Evolutionary conservation across 805 yeast genomes (phyloP), one percentile per base, ranked within the genome.

Genomic region (Wickerhamomyces chaumierensis): DNA sequence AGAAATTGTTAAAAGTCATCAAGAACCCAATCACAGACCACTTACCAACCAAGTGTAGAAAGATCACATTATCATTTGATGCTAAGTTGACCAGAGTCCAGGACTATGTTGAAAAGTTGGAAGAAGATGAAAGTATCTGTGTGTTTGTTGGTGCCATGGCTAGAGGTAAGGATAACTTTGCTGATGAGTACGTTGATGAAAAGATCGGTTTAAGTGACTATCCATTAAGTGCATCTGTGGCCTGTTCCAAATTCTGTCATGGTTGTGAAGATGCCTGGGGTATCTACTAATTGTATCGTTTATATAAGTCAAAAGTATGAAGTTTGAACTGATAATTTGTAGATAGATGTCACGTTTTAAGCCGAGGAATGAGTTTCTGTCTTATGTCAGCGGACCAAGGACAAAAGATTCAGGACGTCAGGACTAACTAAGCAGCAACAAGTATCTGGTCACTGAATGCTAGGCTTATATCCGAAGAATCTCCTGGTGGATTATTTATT

Each of bases 61-160:
- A 88, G 56, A 71, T 92, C 48, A 92, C 98, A 2, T 71, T 92
- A 45, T 83, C 95, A 5, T 86, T 85, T 49, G 97, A 92, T 57
- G 94, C 97, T 14, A 80, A 82, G 45, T 85, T 90, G 37, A 74
- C 75, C 48, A 73, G 87, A 49, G 95, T 86, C 4, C 94, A 86
- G 61, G 95, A 88, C 55, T 88, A 85, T 57, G 88, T 88, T 31
- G 61, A 59, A 15, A 80, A 80, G 42, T 66, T 92, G 50, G 95
- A 78, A 50, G 78, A 76, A 3, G 94, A 85, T 55, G 96, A 92
- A 65, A 83, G 95, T 56, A 79, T 92, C 50, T 92, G 98, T 70
- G 96, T 92, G 20, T 92, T 92, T 61, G 96, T 92, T 35, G 98
- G 98, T 57, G 95, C 98, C 35, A 92, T 92, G 96, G 98, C 98